These are phyloP conservation scores for Garcileccinum viscosum DNA, from an alignment of 1,284 basidiomycete genomes.

Conservation along the genomic window DNA sequence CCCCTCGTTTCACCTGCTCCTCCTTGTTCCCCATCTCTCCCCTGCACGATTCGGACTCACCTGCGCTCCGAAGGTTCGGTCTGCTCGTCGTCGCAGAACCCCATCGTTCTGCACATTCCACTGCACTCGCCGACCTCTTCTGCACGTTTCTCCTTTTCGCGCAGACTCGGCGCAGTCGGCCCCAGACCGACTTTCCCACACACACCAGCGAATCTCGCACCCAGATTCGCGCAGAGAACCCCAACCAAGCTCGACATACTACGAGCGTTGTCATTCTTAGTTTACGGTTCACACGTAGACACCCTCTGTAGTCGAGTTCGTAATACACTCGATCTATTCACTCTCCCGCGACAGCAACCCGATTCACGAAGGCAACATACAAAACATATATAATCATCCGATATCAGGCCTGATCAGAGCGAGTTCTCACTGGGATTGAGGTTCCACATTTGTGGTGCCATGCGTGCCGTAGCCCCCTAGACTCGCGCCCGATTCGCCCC, in stretches of 20 bases:
- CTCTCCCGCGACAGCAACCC: too few relatives aligned
- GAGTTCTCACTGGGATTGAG: neutral
- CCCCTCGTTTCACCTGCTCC: neutral
- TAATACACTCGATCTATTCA: too few relatives aligned
- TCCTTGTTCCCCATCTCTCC: neutral
- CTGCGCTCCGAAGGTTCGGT: neutral
- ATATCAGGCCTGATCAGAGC: neutral
- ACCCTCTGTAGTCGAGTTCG: too few relatives aligned
- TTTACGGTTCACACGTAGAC: too few relatives aligned
- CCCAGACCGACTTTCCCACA: neutral
- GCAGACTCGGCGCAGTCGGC: neutral
- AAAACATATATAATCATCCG: neutral
- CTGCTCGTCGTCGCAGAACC: neutral
- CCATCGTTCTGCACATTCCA: neutral
- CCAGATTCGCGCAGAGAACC: neutral
- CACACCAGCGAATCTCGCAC: neutral
- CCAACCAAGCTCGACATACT: too few relatives aligned
- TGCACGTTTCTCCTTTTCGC: neutral
- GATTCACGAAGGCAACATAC: too few relatives aligned
- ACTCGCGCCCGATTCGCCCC: too few relatives aligned
- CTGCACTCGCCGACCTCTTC: neutral
- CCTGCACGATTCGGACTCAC: neutral
- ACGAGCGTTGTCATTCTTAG: too few relatives aligned
- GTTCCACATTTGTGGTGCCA: too few relatives aligned
- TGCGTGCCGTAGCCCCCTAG: too few relatives aligned